phyloP scores from a whole-genome alignment of 805 yeast species.

The baker's yeast (Saccharomyces cerevisiae) region DNA sequence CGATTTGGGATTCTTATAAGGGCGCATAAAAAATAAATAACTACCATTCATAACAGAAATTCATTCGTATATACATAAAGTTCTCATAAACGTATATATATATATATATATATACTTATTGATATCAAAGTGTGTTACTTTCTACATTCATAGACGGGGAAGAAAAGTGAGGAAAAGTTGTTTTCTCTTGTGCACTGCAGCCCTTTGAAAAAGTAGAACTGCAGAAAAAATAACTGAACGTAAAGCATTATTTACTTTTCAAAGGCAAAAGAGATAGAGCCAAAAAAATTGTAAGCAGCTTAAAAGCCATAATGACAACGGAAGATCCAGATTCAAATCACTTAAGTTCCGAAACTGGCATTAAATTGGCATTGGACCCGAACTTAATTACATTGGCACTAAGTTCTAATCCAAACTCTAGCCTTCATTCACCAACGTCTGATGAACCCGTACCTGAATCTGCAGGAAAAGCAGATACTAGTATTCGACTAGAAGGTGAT shows the following conservation, averaged over 20 bases:
- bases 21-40: background rate
- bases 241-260: too few relatives aligned
- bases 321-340: background rate
- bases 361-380: slow-evolving; percentile 30
- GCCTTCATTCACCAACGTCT: background rate
- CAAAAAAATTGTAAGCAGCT: background rate
- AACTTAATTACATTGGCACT: slow-evolving; percentile 22
- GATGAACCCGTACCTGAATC: background rate
- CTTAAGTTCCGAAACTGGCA: slow-evolving; percentile 5
- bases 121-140: background rate
- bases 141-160: background rate
- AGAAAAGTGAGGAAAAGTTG: background rate
- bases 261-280: background rate
- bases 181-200: background rate
- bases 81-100: background rate
- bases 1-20: slow-evolving; percentile 23
- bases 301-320: background rate
- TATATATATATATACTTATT: background rate
- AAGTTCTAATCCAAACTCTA: background rate
- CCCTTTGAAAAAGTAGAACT: background rate
- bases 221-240: too few relatives aligned
- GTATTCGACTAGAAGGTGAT: background rate
- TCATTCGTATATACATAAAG: background rate
- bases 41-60: background rate
- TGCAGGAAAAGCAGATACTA: slow-evolving; percentile 2